Evolutionary conservation across 2,329 filamentous ascomycete species (phyloP).

Genomic region (Cladosporium sp.): DNA sequence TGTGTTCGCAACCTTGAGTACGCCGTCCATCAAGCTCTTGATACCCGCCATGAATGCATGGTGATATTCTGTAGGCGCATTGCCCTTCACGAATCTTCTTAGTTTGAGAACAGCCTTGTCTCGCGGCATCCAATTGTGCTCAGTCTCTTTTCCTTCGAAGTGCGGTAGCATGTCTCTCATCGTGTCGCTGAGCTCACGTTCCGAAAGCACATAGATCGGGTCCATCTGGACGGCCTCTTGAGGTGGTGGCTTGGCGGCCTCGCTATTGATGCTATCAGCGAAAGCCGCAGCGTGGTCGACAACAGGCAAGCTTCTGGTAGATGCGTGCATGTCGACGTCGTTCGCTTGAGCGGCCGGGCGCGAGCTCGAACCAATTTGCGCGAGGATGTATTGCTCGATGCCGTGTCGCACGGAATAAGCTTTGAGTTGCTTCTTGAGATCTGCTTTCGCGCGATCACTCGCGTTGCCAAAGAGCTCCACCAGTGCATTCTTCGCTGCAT

Average conservation of each 20-base stretch:
- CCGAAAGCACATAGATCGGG: conserved; percentile 79
- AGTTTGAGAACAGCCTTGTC: conserved; percentile 79
- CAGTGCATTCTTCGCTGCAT: conserved; percentile 78
- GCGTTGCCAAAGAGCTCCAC: conserved; percentile 85
- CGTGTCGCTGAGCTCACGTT: conserved; percentile 84
- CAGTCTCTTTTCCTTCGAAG: conserved; percentile 87
- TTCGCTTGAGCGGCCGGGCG: conserved; percentile 29
- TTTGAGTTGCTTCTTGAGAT: conserved; percentile 83
- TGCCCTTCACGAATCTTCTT: conserved; percentile 78
- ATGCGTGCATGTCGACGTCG: conserved; percentile 37
- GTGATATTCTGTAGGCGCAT: conserved; percentile 75
- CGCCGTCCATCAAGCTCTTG: conserved; percentile 78
- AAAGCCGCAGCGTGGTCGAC: conserved; percentile 48
- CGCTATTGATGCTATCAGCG: conserved; percentile 46
- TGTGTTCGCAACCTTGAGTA: conserved; percentile 81
- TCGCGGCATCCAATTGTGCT: conserved; percentile 86
- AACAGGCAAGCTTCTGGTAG: conserved; percentile 45
- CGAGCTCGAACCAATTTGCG: conserved; percentile 64
- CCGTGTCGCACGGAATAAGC: conserved; percentile 82
- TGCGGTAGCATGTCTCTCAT: conserved; percentile 76
- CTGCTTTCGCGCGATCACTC: conserved; percentile 79
- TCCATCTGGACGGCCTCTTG: conserved; percentile 70
- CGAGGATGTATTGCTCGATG: conserved; percentile 79
- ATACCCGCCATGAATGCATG: conserved; percentile 70
- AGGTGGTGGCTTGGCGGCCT: conserved; percentile 61